Evolutionary conservation across 331 rosid genomes (phyloP), one percentile per base, ranked within the genome.

Genomic region (Pyracantha coccinea): DNA sequence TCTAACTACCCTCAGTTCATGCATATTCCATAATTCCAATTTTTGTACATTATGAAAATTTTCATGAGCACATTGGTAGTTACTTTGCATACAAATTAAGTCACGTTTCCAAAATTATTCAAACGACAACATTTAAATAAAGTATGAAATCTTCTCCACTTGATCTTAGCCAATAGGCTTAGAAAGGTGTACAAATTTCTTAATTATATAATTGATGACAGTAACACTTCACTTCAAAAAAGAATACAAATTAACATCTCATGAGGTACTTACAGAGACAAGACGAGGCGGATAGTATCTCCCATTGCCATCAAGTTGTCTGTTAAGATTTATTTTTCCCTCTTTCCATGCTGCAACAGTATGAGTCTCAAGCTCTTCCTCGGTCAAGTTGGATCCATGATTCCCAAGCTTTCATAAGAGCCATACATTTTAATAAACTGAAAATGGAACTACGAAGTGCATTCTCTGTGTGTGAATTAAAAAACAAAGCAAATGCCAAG

Each of bases 291-390:
- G 71, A 85, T 50, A 67, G 73, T 79, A 77, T 86, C 81, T 85
- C 69, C 83, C 92, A 71, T 83, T 83, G 71, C 83, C 84, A 58
- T 86, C 87, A 68, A 83, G 62, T 77, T 80, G 79, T 78, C 86
- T 69, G 38, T 32, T 72, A 52, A 69, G 84, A 57, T 77, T 85
- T 62, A 81, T 66, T 72, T 92, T 92, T n/a, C 88, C 92, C 82
- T 82, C 93, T 86, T 92, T 92, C 98, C 98, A 92, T 27, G 92
- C 96, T 23, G 88, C 89, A 75, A 92, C 83, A 59, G 98, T 90
- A 86, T 90, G 96, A 72, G 88, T 92, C 78, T 90, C 95, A 41
- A 92, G 92, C 85, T 92, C 86, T 80, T 92, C 96, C 85, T 90
- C 96, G 2, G 96, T 85, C 87, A 92, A 77, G 81, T 82, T 84